phyloP scores from a whole-genome alignment of 2,329 filamentous ascomycete genomes.

The Davidsoniella virescens region DNA sequence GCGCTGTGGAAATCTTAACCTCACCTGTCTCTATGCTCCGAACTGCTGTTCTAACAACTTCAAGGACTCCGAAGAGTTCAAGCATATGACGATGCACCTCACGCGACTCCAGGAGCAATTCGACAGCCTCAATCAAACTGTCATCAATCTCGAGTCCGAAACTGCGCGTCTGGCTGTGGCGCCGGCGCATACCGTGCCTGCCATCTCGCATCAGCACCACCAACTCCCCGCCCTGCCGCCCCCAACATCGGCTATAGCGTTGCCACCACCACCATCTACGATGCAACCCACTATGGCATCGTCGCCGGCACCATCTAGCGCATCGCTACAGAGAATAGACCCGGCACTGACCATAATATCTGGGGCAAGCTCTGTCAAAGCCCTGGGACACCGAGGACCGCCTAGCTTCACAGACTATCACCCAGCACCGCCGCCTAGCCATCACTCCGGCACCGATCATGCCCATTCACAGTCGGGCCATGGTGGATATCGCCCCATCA shows the following conservation, averaged over 20 bases:
- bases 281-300: conserved; percentile 5
- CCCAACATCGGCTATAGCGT: neutral
- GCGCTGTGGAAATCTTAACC: conserved; percentile 51
- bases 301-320: conserved; percentile 9
- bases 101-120: conserved; percentile 69
- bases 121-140: conserved; percentile 53
- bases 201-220: neutral
- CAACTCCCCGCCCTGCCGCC: conserved; percentile 4
- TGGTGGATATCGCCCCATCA: conserved; percentile 7
- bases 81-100: conserved; percentile 61
- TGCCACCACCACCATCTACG: conserved; percentile 5
- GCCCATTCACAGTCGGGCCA: conserved; percentile 10
- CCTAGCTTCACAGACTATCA: conserved; percentile 5
- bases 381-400: conserved; percentile 4
- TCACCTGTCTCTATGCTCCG: conserved; percentile 48
- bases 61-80: conserved; percentile 87
- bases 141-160: conserved; percentile 50
- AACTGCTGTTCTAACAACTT: conserved; percentile 61
- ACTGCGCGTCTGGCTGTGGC: conserved; percentile 24
- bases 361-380: conserved; percentile 8
- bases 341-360: conserved; percentile 10
- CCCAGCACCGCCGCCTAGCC: conserved; percentile 8
- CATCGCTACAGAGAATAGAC: conserved; percentile 12
- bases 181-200: neutral
- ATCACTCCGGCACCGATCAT: conserved; percentile 11